Percentiles rank a stretch among this genome's conserved stretches.
Conservation (phyloP, 2,329 filamentous ascomycete species). For the Arthrobotrys megalospora region DNA sequence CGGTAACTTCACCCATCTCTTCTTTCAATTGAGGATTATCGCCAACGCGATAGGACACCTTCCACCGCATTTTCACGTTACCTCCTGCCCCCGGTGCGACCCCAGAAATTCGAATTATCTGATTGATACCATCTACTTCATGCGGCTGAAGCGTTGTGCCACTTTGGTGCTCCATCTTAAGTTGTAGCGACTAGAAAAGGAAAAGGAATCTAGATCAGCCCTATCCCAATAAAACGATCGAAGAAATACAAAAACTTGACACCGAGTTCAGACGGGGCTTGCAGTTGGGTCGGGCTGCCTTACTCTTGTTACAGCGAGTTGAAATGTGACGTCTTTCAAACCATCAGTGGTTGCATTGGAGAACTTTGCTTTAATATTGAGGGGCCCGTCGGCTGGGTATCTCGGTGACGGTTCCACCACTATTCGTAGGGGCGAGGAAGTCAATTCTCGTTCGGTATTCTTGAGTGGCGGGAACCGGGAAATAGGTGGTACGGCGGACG, state of each 20-base stretch:
- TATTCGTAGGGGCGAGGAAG: constrained; percentile 79
- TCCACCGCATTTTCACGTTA: constrained; percentile 90
- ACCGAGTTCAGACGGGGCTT: constrained; percentile 36
- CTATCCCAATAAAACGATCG: constrained; percentile 18
- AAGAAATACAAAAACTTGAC: background rate
- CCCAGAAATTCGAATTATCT: constrained; percentile 83
- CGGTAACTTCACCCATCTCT: constrained; percentile 87
- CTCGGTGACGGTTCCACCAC: constrained; percentile 76
- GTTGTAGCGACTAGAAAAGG: constrained; percentile 71
- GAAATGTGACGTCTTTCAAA: constrained; percentile 86
- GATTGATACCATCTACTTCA: constrained; percentile 81
- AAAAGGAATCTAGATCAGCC: constrained; percentile 26
- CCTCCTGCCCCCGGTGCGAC: constrained; percentile 81
- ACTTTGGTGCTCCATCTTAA: constrained; percentile 81
- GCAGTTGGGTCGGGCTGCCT: constrained; percentile 57
- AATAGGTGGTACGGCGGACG: constrained; percentile 82
- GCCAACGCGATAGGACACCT: constrained; percentile 82
- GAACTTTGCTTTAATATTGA: constrained; percentile 83
- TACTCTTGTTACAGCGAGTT: constrained; percentile 94
- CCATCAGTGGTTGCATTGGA: constrained; percentile 82
- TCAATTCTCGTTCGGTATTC: constrained; percentile 77
- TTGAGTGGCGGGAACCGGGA: constrained; percentile 71
- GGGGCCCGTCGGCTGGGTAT: constrained; percentile 72
- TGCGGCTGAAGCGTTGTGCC: constrained; percentile 82
- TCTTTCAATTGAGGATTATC: constrained; percentile 73